A percentile compares a stretch with the other conserved stretches of the same genome.
Evolutionary conservation across 139 green algal genomes (phyloP).

Genomic region (Spirogloea muscicola): DNA sequence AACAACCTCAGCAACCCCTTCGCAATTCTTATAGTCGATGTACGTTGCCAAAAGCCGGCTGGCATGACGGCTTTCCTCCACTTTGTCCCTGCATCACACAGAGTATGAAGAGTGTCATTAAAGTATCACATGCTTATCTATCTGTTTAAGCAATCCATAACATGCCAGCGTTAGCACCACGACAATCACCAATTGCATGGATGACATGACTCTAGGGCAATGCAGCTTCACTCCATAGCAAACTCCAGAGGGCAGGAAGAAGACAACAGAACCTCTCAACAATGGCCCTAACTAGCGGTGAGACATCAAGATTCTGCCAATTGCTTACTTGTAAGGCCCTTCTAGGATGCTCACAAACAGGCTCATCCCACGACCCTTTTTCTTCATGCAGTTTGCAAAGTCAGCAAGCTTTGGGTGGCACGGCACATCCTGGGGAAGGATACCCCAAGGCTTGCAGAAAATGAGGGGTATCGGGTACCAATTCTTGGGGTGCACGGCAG

Average conservation of each 20-base stretch:
- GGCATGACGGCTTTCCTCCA: slow-evolving; percentile 26
- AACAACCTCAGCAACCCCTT: slow-evolving; percentile 48
- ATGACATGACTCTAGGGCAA: too few relatives aligned
- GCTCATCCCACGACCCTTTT: slow-evolving; percentile 47
- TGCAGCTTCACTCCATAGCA: too few relatives aligned
- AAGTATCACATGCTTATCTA: too few relatives aligned
- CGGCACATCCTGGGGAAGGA: slow-evolving; percentile 43
- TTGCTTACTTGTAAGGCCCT: slow-evolving; percentile 30
- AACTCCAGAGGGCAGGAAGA: too few relatives aligned
- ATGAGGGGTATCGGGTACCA: slow-evolving; percentile 54
- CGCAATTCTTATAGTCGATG: slow-evolving; percentile 49
- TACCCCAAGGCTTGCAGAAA: slow-evolving; percentile 52
- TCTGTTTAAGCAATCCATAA: too few relatives aligned
- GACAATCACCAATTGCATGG: too few relatives aligned
- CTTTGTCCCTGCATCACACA: slow-evolving; percentile 10
- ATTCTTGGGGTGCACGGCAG: slow-evolving; percentile 51
- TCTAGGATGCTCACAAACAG: slow-evolving; percentile 48
- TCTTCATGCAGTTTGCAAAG: slow-evolving; percentile 55
- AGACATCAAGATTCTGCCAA: too few relatives aligned
- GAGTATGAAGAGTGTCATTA: too few relatives aligned
- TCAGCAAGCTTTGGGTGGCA: slow-evolving; percentile 51
- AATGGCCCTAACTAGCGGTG: too few relatives aligned
- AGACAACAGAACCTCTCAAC: too few relatives aligned
- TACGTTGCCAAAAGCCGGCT: slow-evolving; percentile 20
- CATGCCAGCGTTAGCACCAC: too few relatives aligned